Conservation (phyloP, 2,329 filamentous ascomycete genomes). For the Venturiaceae sp. region DNA sequence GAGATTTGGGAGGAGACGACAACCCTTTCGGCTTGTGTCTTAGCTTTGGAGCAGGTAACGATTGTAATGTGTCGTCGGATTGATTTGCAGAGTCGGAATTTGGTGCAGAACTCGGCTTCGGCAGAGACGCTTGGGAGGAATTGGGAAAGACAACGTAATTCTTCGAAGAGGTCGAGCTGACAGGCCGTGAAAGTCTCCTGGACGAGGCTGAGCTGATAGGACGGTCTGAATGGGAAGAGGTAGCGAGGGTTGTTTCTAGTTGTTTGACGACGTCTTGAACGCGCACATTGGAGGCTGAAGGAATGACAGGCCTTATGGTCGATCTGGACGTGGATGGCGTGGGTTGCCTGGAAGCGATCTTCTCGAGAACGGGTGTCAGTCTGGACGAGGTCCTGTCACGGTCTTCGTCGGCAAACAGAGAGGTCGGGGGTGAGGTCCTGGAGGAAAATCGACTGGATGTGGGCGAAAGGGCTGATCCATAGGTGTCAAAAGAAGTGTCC, state of each 20-base stretch:
- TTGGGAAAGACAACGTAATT: slow-evolving; percentile 1
- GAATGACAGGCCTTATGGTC: slow-evolving; percentile 27
- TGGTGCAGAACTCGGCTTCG: too few relatives aligned
- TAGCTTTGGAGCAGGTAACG: not conserved
- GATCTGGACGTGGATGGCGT: not conserved
- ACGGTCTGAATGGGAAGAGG: slow-evolving; percentile 15
- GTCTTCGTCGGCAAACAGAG: slow-evolving; percentile 14
- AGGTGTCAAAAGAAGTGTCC: slow-evolving; percentile 17
- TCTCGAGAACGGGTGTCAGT: slow-evolving; percentile 2
- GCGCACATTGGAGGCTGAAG: slow-evolving; percentile 18
- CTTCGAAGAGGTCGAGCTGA: not conserved
- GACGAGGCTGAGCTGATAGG: slow-evolving; percentile 3
- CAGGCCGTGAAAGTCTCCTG: slow-evolving; percentile 17
- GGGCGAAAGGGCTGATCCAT: slow-evolving; percentile 22
- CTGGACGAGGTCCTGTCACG: not conserved
- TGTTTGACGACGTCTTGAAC: slow-evolving; percentile 13
- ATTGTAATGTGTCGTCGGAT: not conserved
- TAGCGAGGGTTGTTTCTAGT: slow-evolving; percentile 10
- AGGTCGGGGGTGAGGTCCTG: slow-evolving; percentile 27
- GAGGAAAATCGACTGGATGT: slow-evolving; percentile 28
- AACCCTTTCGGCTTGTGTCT: slow-evolving; percentile 13
- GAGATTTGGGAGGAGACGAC: not conserved
- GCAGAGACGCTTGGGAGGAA: not conserved
- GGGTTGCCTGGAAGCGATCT: not conserved
- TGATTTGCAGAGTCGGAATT: not conserved